phyloP scores from a whole-genome alignment of 192 early-diverging fungal genomes.

The Linnemannia exigua region DNA sequence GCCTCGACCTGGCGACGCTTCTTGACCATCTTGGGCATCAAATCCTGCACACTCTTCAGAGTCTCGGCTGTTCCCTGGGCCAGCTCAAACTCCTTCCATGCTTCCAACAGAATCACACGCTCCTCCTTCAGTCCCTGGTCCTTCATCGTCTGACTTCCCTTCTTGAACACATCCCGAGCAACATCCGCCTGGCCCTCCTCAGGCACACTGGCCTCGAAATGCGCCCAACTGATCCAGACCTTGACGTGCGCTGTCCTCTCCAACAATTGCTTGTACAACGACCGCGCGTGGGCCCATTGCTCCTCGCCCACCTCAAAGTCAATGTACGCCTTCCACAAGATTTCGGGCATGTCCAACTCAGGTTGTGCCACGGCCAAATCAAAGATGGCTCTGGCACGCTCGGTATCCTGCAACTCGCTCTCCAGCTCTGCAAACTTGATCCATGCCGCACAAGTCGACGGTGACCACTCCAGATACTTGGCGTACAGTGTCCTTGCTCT shows the following conservation, averaged over 20 bases:
- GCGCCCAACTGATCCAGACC: constrained; percentile 96
- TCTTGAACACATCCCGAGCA: constrained; percentile 83
- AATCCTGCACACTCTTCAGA: constrained; percentile 72
- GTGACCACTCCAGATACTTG: constrained; percentile 92
- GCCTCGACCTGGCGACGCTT: constrained; percentile 80
- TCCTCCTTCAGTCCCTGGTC: constrained; percentile 85
- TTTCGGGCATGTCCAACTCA: constrained; percentile 96
- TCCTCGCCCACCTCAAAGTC: constrained; percentile 91
- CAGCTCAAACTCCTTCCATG: constrained; percentile 91
- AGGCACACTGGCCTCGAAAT: constrained; percentile 84
- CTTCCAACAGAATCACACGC: constrained; percentile 89
- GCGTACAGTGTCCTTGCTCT: constrained; percentile 91
- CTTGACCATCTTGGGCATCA: constrained; percentile 94
- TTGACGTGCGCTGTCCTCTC: constrained; percentile 94
- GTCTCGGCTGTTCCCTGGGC: constrained; percentile 69
- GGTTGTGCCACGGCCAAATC: constrained; percentile 93
- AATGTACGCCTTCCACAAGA: constrained; percentile 98
- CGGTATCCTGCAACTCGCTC: constrained; percentile 84
- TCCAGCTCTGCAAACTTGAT: constrained; percentile 98
- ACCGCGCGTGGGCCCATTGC: constrained; percentile 84
- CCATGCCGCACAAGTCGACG: constrained; percentile 93
- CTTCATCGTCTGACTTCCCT: constrained; percentile 80
- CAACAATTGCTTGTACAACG: constrained; percentile 88
- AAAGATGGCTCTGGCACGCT: constrained; percentile 89
- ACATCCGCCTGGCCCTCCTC: constrained; percentile 64